These are phyloP conservation scores for Alternaria longipes DNA, from an alignment of 2,329 filamentous ascomycete species.

Conservation along the genomic window DNA sequence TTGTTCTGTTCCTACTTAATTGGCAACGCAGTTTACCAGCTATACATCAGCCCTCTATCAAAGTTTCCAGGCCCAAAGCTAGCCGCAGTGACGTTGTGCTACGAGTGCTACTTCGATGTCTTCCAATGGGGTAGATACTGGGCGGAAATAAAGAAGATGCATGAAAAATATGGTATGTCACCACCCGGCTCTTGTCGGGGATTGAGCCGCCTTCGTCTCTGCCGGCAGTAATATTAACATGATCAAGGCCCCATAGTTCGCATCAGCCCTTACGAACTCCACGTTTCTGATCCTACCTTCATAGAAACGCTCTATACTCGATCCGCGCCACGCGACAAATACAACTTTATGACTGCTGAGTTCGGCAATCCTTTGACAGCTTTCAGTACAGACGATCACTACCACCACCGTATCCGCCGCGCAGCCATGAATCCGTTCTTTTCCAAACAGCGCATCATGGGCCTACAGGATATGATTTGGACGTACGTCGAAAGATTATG, in stretches of 20 bases:
- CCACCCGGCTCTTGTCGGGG: not conserved
- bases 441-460: not conserved
- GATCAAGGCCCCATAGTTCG: not conserved
- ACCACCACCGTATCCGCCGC: not conserved
- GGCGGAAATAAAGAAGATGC: not conserved
- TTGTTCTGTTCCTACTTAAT: not conserved
- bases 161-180: not conserved
- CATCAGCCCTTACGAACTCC: not conserved
- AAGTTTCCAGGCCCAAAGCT: not conserved
- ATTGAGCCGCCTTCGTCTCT: not conserved
- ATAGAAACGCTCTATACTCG: not conserved
- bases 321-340: not conserved
- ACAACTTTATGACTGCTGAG: not conserved
- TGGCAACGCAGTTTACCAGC: not conserved
- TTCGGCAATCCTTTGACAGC: not conserved
- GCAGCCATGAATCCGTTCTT: not conserved
- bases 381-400: not conserved
- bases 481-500: not conserved
- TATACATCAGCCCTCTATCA: not conserved
- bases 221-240: not conserved
- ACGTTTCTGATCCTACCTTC: not conserved
- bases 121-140: not conserved
- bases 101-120: not conserved
- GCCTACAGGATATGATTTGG: not conserved
- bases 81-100: not conserved